Percentiles rank a stretch among this genome's conserved stretches.
Evolutionary conservation across 495 filamentous ascomycete genomes (phyloP).

Genomic region (Penicillium simplicissimum): DNA sequence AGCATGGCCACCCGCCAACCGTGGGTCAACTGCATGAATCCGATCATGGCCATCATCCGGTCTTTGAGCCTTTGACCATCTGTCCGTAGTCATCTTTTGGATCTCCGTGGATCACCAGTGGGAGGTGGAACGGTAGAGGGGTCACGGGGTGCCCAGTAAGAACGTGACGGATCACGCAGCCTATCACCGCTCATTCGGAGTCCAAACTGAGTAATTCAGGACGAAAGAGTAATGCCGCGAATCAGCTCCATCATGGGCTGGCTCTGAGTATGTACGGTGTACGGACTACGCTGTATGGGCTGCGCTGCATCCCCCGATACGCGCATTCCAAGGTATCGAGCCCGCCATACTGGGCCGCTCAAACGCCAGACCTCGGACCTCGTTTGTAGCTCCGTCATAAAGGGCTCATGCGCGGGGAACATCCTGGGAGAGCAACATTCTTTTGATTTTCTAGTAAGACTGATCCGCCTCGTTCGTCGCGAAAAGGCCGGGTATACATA

Average conservation of each 20-base stretch:
- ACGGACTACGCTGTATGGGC: neutral
- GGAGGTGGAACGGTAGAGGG: neutral
- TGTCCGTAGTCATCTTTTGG: neutral
- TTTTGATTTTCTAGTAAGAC: slow-evolving; percentile 3
- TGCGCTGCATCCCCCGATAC: neutral
- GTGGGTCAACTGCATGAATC: neutral
- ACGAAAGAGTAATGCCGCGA: neutral
- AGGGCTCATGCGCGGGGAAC: neutral
- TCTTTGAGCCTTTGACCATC: neutral
- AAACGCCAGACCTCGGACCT: neutral
- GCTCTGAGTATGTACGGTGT: too few relatives aligned
- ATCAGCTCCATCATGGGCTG: neutral
- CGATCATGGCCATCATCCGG: neutral
- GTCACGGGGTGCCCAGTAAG: slow-evolving; percentile 1
- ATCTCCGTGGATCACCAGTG: slow-evolving; percentile 1
- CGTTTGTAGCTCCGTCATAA: slow-evolving; percentile 1
- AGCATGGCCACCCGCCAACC: slow-evolving; percentile 3
- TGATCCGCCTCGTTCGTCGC: neutral
- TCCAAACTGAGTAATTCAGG: neutral
- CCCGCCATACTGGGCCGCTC: neutral
- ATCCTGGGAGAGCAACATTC: slow-evolving; percentile 1
- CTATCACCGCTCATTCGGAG: neutral
- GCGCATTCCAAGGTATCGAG: slow-evolving; percentile 1
- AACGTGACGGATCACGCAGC: slow-evolving; percentile 2
- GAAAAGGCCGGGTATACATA: slow-evolving; percentile 3